These are phyloP conservation scores for Trypanosoma boissoni DNA, from an alignment of 208 protist genomes.

Conservation along the genomic window DNA sequence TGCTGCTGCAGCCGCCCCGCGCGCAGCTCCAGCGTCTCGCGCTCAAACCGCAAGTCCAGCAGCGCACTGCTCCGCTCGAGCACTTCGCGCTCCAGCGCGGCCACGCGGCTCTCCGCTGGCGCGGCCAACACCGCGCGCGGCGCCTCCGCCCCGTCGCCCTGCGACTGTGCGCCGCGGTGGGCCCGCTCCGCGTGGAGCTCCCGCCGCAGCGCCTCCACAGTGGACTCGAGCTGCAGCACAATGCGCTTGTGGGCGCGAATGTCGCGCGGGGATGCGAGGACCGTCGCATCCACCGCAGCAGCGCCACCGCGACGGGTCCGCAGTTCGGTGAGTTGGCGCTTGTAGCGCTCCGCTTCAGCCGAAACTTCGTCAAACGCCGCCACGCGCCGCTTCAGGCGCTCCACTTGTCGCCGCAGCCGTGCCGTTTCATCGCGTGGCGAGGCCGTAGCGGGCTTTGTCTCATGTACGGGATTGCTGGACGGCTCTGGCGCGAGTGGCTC, in stretches of 20 bases:
- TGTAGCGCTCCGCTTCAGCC: slow-evolving; percentile 25
- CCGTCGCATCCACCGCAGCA: slow-evolving; percentile 4
- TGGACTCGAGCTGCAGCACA: slow-evolving; percentile 47
- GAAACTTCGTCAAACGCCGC: slow-evolving; percentile 30
- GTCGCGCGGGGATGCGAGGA: slow-evolving; percentile 30
- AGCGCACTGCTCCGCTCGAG: slow-evolving; percentile 29
- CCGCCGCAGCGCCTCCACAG: slow-evolving; percentile 59
- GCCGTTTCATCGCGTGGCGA: slow-evolving; percentile 7
- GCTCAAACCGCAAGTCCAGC: slow-evolving; percentile 67
- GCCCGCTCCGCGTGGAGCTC: slow-evolving; percentile 54
- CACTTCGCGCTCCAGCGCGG: slow-evolving; percentile 34
- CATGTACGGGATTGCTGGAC: slow-evolving; percentile 1
- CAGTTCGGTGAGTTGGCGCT: slow-evolving; percentile 40
- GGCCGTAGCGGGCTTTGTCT: slow-evolving; percentile 18
- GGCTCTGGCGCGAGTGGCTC: slow-evolving; percentile 12
- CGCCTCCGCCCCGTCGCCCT: slow-evolving; percentile 29
- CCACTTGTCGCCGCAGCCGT: slow-evolving; percentile 18
- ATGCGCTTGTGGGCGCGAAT: slow-evolving; percentile 42
- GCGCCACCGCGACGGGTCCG: slow-evolving; percentile 1
- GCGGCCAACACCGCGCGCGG: no score
- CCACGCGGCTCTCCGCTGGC: slow-evolving; percentile 34
- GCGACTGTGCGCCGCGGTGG: slow-evolving; percentile 35
- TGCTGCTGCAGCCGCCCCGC: slow-evolving; percentile 64
- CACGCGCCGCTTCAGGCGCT: slow-evolving; percentile 33
- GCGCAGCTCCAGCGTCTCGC: slow-evolving; percentile 60